Base-by-base conservation (phyloP, 2,329 filamentous ascomycete species). In the Fusarium brevicatenulatum region DNA sequence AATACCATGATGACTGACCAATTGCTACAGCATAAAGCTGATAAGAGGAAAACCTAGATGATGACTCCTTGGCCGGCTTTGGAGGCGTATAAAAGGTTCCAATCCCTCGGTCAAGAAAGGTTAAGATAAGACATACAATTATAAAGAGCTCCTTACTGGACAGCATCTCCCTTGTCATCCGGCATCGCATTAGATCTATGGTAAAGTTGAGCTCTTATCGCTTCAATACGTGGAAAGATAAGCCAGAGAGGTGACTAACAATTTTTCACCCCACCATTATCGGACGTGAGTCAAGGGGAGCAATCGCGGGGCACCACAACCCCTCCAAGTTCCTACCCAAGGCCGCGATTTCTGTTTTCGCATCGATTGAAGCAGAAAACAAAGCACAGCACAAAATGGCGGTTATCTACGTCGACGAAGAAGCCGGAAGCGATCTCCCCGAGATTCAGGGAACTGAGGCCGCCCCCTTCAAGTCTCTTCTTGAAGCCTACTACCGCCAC, bases 401-500 rank as follows among this genome's bases (percentile, higher is more conserved):
- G 42, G 73, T 77, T n/a, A 80, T 80, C 13, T 80, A 80, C 43
- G 74, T 97, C 37, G 94, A 97, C 80, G 93, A 95, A 76, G 92
- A 94, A 77, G 87, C 87, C 75, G 95, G 95, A 77, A 86, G 88
- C 76, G 95, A 96, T 83, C 91, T 93, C 78, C 82, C 89, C 76
- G 81, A 88, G 69, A 89, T 90, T 73, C 85, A 88, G 74, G 94
- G 94, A 78, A 89, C 91, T 71, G 89, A 95, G 81, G 84, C 86
- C 67, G 88, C 91, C 73, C 94, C 95, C 57, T 97, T 91, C 89
- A 95, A 97, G 86, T 90, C 92, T 32, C 88, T 97, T 50, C 86
- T 92, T 73, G 91, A 91, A 80, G 95, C 94, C 69, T 93, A 94
- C 83, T 87, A 94, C 78, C 78, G 78, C 55, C 78, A 75, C 60